Base-by-base conservation (phyloP, 257 asterid genomes). In the Solanum chiquidenum region DNA sequence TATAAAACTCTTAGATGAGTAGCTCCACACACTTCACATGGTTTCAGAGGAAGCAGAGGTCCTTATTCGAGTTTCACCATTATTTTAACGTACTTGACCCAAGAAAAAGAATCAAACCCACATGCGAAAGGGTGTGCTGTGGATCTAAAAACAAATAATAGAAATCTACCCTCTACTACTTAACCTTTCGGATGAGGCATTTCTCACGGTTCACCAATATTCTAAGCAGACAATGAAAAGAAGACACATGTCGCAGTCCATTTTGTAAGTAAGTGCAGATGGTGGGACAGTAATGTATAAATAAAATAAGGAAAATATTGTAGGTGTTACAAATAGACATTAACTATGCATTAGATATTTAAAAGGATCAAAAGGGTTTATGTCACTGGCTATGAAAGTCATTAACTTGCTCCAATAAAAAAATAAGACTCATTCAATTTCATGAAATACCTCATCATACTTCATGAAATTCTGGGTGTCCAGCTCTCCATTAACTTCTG, bases 381-480 rank as follows among this genome's bases (percentile, higher is more conserved):
- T 25, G 23, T 25, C 60, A 73, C 38, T 42, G 69, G 64, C 13
- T 34, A n/a, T 84, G 16, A 62, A 83, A 49, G 71, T 49, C 71
- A 55, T 21, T 23, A 23, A 44, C 84, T 76, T 76, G 13, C 34
- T 44, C 84, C 58, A 46, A n/a, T 27, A n/a, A 69, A 84, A 44
- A 84, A 58, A 85, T 7, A 40, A 86, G 55, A 83, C 86, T 91
- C 85, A 79, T 37, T n/a, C 89, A 76, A 6, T 77, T 66, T 29
- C 87, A 33, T 58, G 58, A 77, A 75, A 87, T 94, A 97, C 99
- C 85, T 97, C 99, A 79, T 97, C 99, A 89, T 95, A 95, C 93
- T 95, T 97, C 99, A 97, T 94, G 90, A 96, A 97, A 90, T 97
- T 97, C 88, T 93, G 98, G 83, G 99, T 97, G 89, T 97, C 99